These are phyloP conservation scores for Pneumocystis murina DNA, from an alignment of 1,139 yeast species.

Conservation along the genomic window DNA sequence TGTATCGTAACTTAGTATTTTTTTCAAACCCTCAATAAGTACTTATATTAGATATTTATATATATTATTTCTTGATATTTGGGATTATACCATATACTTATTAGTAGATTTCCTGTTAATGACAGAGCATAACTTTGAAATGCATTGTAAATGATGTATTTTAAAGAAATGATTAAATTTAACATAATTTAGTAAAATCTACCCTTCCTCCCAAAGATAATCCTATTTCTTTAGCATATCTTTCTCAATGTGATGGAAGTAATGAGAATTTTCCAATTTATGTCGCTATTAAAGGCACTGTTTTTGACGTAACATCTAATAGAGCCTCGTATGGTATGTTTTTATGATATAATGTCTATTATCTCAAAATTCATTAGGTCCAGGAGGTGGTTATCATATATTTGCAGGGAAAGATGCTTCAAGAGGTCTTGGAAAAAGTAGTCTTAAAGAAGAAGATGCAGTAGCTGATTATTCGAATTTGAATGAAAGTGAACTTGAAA, in stretches of 20 bases:
- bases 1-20: too few relatives aligned
- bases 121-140: neutral
- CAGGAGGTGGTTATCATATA: slow-evolving; percentile 52
- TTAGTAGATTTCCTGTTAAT: too few relatives aligned
- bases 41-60: too few relatives aligned
- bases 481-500: slow-evolving; percentile 42
- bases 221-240: slow-evolving; percentile 1
- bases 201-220: slow-evolving; percentile 2
- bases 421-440: slow-evolving; percentile 47
- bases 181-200: too few relatives aligned
- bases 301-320: slow-evolving; percentile 63
- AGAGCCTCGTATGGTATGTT: slow-evolving; percentile 49
- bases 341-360: neutral
- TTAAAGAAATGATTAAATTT: neutral
- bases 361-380: neutral
- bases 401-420: slow-evolving; percentile 69
- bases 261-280: slow-evolving; percentile 29
- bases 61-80: too few relatives aligned
- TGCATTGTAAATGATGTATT: neutral
- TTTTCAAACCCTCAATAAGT: too few relatives aligned
- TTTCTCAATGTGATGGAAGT: slow-evolving; percentile 7
- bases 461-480: slow-evolving; percentile 54
- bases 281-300: slow-evolving; percentile 58
- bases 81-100: too few relatives aligned
- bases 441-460: slow-evolving; percentile 42